A percentile compares a stretch with the other conserved stretches of the same genome.
These are phyloP conservation scores for Helicosporidium sp. DNA, from an alignment of 139 green algal species.

Conservation along the genomic window DNA sequence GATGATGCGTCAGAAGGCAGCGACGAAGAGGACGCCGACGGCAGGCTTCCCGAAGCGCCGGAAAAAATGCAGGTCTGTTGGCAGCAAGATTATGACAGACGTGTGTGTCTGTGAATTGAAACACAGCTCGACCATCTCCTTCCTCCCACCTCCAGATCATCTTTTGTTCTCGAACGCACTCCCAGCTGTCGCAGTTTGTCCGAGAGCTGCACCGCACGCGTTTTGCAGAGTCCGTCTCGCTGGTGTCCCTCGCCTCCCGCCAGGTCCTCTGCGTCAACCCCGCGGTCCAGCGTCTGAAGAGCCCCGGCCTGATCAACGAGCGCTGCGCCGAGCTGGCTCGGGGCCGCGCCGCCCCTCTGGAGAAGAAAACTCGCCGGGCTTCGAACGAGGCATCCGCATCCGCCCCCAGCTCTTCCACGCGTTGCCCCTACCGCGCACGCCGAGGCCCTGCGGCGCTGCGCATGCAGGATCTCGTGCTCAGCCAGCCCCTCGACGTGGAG, in stretches of 20 bases:
- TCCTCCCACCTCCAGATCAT: constrained; percentile 43
- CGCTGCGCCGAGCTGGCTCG: constrained; percentile 69
- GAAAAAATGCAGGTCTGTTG: no score
- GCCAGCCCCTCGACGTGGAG: constrained; percentile 72
- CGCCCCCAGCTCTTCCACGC: background rate
- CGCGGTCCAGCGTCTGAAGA: constrained; percentile 26
- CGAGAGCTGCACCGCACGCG: constrained; percentile 49
- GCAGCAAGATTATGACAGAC: no score
- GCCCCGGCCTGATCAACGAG: constrained; percentile 56
- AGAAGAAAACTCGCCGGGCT: background rate
- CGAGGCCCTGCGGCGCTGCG: constrained; percentile 5
- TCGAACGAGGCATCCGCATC: background rate
- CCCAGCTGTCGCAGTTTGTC: constrained; percentile 76
- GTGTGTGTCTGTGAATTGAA: no score
- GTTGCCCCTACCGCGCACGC: constrained; percentile 16
- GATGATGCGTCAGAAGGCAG: no score
- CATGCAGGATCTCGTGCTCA: constrained; percentile 27
- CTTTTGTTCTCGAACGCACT: constrained; percentile 86
- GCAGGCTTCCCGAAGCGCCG: no score
- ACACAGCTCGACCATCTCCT: no score
- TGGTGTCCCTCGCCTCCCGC: constrained; percentile 44
- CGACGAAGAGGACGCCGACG: no score
- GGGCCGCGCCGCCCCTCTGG: constrained; percentile 1
- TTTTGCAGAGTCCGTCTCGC: constrained; percentile 30
- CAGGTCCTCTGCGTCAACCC: constrained; percentile 77